Percentiles rank a stretch among this genome's conserved stretches.
phyloP scores from a whole-genome alignment of 1,284 basidiomycete genomes.

The Pyrrhoderma noxium region DNA sequence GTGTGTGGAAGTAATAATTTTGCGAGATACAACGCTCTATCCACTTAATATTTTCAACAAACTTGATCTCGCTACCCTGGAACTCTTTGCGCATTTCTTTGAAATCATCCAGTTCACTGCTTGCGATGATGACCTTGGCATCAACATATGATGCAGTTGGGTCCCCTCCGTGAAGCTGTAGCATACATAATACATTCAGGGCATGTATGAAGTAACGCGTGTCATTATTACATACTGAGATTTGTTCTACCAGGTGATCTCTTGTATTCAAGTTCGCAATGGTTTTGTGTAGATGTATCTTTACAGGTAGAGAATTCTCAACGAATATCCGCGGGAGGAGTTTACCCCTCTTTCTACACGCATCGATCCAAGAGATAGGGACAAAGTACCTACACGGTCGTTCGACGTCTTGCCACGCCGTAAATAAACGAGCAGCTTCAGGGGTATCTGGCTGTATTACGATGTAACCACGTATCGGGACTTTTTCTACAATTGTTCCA shows the following conservation, averaged over 20 bases:
- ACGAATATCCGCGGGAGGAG: slow-evolving; percentile 68
- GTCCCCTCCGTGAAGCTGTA: slow-evolving; percentile 70
- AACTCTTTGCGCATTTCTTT: slow-evolving; percentile 60
- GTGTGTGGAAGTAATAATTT: slow-evolving; percentile 54
- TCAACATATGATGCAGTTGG: slow-evolving; percentile 55
- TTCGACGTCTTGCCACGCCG: slow-evolving; percentile 58
- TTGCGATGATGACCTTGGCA: slow-evolving; percentile 68
- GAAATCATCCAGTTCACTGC: slow-evolving; percentile 67
- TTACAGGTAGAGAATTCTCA: slow-evolving; percentile 48
- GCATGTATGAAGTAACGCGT: neutral
- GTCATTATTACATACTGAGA: slow-evolving; percentile 44
- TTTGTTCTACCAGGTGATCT: slow-evolving; percentile 52
- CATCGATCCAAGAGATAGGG: slow-evolving; percentile 69
- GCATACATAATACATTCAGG: slow-evolving; percentile 9
- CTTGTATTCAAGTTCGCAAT: slow-evolving; percentile 69
- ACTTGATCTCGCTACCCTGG: slow-evolving; percentile 57
- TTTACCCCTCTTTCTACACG: slow-evolving; percentile 66
- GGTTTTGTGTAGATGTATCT: slow-evolving; percentile 70
- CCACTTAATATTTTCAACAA: slow-evolving; percentile 73
- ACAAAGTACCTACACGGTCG: slow-evolving; percentile 69
- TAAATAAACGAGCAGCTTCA: slow-evolving; percentile 63
- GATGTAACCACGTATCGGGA: slow-evolving; percentile 66
- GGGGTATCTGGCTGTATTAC: slow-evolving; percentile 57
- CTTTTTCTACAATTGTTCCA: slow-evolving; percentile 66
- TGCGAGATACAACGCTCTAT: slow-evolving; percentile 72